Conservation (phyloP, 192 early-diverging fungal genomes). For the Backusella liffmaniae region DNA sequence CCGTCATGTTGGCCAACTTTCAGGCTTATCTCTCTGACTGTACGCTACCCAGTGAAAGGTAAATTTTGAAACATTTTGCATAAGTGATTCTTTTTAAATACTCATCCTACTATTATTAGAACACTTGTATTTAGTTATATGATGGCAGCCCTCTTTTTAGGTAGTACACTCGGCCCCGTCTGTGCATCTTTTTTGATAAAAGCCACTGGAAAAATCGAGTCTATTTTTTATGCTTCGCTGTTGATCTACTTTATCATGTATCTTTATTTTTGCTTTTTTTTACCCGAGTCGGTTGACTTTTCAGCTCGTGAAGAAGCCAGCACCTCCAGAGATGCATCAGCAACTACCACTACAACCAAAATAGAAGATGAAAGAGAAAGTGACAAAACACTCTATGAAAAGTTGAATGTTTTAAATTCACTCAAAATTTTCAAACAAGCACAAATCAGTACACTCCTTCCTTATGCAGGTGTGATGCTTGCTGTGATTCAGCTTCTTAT, state of each 20-base stretch:
- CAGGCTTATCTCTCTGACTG: conserved; percentile 38
- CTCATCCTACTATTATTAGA: not conserved
- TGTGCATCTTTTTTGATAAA: not conserved
- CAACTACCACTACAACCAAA: not conserved
- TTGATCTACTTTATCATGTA: not conserved
- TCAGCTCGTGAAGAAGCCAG: not conserved
- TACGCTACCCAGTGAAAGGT: conserved; percentile 23
- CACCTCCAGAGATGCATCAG: not conserved
- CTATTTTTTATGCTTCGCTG: not conserved
- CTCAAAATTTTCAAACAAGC: conserved; percentile 23
- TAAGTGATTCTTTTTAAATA: not conserved
- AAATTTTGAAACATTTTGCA: too few relatives aligned
- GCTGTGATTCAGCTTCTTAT: conserved; percentile 20
- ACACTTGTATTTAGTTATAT: conserved; percentile 2
- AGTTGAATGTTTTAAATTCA: conserved; percentile 31
- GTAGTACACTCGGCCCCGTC: not conserved
- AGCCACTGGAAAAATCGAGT: not conserved
- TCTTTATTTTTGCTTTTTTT: not conserved
- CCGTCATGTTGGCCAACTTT: conserved; percentile 15
- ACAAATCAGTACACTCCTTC: not conserved
- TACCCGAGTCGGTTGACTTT: not conserved
- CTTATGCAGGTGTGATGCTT: conserved; percentile 17
- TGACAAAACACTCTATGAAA: conserved; percentile 6
- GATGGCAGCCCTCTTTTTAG: conserved; percentile 16
- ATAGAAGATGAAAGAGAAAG: not conserved